Evolutionary conservation across 129 eudicot genomes (phyloP).

Genomic region (Mikania micrantha): DNA sequence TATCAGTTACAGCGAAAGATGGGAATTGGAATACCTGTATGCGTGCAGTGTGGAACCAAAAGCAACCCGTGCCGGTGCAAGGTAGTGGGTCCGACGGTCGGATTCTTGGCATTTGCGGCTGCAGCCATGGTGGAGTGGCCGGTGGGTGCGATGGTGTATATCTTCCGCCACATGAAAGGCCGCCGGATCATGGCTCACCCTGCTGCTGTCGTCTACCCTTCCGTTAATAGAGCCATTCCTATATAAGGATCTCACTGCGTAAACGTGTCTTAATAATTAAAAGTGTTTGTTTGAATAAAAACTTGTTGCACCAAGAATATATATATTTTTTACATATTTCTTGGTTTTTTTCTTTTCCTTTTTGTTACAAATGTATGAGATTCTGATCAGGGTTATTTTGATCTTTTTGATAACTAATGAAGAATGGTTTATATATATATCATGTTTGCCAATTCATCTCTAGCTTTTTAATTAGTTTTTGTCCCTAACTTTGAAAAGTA

Average conservation of each 20-base stretch:
- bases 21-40: constrained; percentile 45
- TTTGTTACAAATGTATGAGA: too few relatives aligned
- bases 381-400: too few relatives aligned
- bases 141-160: constrained; percentile 65
- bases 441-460: too few relatives aligned
- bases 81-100: constrained; percentile 81
- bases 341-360: not conserved
- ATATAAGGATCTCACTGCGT: constrained; percentile 19
- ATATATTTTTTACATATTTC: not conserved
- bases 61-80: constrained; percentile 88
- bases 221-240: constrained; percentile 46
- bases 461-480: too few relatives aligned
- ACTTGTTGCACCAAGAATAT: not conserved
- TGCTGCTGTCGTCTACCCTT: constrained; percentile 55
- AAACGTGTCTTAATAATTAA: not conserved
- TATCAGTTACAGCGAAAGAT: not conserved
- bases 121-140: constrained; percentile 91
- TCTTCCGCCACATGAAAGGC: constrained; percentile 65
- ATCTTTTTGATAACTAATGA: too few relatives aligned
- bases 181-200: constrained; percentile 88
- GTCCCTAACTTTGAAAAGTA: too few relatives aligned
- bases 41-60: constrained; percentile 61
- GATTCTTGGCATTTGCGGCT: constrained; percentile 60
- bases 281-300: not conserved
- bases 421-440: too few relatives aligned